Conservation (phyloP, 2,329 filamentous ascomycete genomes). For the Mycogone perniciosa region DNA sequence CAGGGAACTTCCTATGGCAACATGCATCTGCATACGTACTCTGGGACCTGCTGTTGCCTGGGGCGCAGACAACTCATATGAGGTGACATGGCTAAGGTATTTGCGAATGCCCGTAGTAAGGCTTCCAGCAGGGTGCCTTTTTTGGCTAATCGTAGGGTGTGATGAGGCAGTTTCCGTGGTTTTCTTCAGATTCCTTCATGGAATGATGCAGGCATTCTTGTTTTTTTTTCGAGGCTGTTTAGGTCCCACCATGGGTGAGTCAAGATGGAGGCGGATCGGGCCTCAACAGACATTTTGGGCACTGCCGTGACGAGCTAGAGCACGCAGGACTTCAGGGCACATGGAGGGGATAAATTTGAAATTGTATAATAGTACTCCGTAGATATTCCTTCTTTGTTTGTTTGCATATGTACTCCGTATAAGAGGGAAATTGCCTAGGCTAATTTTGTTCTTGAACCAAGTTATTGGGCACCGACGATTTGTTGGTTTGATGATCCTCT, state of each 20-base stretch:
- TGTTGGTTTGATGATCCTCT: background rate
- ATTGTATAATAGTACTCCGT: no score
- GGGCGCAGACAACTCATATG: no score
- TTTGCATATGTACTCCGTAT: no score
- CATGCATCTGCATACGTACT: conserved; percentile 1
- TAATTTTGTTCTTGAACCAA: no score
- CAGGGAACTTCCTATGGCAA: background rate
- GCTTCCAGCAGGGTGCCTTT: background rate
- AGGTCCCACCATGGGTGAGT: conserved; percentile 5
- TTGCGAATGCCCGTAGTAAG: background rate
- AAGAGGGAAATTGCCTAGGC: no score
- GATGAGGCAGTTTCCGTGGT: no score
- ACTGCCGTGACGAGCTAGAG: background rate
- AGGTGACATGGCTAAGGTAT: background rate
- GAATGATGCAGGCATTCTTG: conserved; percentile 2
- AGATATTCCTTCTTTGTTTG: no score
- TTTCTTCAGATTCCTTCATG: conserved; percentile 4
- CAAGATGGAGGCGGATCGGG: conserved; percentile 4
- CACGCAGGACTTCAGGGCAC: background rate
- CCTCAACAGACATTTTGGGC: conserved; percentile 10
- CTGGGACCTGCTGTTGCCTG: background rate
- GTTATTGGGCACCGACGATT: no score
- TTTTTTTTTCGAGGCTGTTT: background rate
- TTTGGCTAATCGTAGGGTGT: background rate
- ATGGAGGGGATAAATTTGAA: no score